Conservation (phyloP, 23 red algal genomes). For the Pyropia yezoensis region DNA sequence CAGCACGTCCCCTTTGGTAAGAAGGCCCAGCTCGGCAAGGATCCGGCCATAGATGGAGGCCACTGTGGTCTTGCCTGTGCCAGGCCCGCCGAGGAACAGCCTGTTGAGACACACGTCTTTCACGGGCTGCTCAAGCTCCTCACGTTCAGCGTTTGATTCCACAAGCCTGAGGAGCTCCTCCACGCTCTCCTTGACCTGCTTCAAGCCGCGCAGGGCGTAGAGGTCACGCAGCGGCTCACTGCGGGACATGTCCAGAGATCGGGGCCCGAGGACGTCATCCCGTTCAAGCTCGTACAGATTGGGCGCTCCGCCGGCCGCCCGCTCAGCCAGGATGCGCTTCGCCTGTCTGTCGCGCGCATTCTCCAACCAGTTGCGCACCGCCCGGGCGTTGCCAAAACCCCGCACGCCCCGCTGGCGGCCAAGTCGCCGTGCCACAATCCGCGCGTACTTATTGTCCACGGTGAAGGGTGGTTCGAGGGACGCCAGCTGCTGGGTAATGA, state of each 20-base stretch:
- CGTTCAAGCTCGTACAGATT: background rate
- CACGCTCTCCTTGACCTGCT: background rate
- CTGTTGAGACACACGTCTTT: background rate
- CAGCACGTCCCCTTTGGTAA: background rate
- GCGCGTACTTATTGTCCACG: background rate
- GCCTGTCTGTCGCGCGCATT: background rate
- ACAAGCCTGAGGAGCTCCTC: background rate
- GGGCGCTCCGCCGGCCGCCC: background rate
- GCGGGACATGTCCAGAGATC: background rate
- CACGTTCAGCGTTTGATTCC: background rate
- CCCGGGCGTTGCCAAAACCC: background rate
- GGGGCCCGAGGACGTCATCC: background rate
- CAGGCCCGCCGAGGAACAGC: background rate
- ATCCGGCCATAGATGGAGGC: background rate
- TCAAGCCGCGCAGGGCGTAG: background rate
- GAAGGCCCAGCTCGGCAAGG: background rate
- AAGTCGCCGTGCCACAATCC: background rate
- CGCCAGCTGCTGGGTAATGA: background rate
- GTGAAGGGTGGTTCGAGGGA: background rate
- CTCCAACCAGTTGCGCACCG: background rate
- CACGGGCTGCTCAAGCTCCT: background rate
- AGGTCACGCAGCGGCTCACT: background rate
- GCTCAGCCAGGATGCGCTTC: background rate
- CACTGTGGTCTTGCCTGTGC: background rate
- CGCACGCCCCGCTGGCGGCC: background rate